phyloP scores from a whole-genome alignment of 305 asterid species.

The Solanum hybrid region DNA sequence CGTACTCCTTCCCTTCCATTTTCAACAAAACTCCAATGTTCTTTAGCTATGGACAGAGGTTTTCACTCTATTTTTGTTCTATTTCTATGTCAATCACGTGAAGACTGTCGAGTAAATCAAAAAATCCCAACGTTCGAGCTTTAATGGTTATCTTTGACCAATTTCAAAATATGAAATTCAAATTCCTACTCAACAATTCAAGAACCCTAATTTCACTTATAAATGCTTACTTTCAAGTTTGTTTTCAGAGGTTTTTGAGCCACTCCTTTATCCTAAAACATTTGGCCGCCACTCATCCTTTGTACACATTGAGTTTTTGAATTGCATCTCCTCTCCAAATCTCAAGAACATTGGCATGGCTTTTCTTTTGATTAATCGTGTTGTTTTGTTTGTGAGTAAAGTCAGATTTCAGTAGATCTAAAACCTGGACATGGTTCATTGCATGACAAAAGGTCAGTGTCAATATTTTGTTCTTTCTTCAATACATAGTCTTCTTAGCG shows the following conservation, averaged over 20 bases:
- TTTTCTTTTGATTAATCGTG: neutral
- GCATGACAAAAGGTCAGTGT: neutral
- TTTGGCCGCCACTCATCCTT: neutral
- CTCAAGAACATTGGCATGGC: neutral
- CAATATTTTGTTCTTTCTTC: neutral
- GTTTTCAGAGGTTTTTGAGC: neutral
- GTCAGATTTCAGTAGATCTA: neutral
- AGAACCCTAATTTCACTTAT: neutral
- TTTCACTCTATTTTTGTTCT: neutral
- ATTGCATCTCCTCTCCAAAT: neutral
- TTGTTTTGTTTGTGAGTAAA: neutral
- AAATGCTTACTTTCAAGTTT: neutral
- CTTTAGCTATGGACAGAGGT: neutral
- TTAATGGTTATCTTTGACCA: neutral
- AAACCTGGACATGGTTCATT: neutral
- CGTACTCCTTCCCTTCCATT: neutral
- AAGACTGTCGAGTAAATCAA: too few relatives aligned
- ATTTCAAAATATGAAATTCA: neutral
- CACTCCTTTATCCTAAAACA: neutral
- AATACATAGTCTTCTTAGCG: neutral
- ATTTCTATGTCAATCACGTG: neutral
- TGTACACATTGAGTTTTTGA: neutral
- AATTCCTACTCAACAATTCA: neutral
- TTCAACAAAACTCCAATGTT: neutral
- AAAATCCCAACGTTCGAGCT: neutral